phyloP scores from a whole-genome alignment of 306 rosid genomes.

The cucumber (Cucumis sativus) region Cucumber_9930_V3 NC_026659.2:28754001-28754500 shows the following conservation, averaged over 20 bases:
- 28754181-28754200: slow-evolving; percentile 8
- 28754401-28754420: neutral
- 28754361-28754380: neutral
- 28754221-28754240: slow-evolving; percentile 67
- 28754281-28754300: slow-evolving; percentile 71
- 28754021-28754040: slow-evolving; percentile 6
- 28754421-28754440: neutral
- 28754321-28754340: slow-evolving; percentile 92
- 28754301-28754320: slow-evolving; percentile 66
- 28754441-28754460: neutral
- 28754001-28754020: neutral
- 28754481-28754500: neutral
- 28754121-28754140: slow-evolving; percentile 69
- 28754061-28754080: slow-evolving; percentile 82
- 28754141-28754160: neutral
- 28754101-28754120: slow-evolving; percentile 91
- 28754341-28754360: slow-evolving; percentile 18
- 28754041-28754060: slow-evolving; percentile 52
- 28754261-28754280: slow-evolving; percentile 97
- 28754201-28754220: slow-evolving; percentile 53
- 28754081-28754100: slow-evolving; percentile 82
- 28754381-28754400: neutral
- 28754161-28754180: slow-evolving; percentile 3
- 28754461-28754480: neutral
- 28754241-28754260: slow-evolving; percentile 47